These are phyloP conservation scores for Viola odorata DNA, from an alignment of 345 rosid genomes.

Conservation along the genomic window DNA sequence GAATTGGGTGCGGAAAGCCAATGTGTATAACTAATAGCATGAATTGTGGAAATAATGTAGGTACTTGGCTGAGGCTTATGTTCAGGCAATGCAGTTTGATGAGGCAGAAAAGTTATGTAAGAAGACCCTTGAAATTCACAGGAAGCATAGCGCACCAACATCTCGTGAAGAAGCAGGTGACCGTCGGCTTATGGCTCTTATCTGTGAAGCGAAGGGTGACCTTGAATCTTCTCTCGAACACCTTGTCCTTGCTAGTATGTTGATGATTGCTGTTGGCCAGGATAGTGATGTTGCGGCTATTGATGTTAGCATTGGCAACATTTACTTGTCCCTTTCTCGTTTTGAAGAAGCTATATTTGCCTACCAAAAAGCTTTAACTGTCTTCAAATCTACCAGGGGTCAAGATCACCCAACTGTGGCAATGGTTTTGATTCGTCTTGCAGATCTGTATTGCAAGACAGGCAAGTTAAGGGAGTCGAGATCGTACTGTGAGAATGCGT, in stretches of 20 bases:
- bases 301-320: constrained; percentile 87
- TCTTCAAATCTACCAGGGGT: constrained; percentile 81
- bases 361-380: constrained; percentile 92
- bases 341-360: constrained; percentile 95
- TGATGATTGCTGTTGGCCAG: constrained; percentile 83
- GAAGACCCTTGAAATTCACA: constrained; percentile 83
- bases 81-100: constrained; percentile 96
- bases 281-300: constrained; percentile 90
- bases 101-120: constrained; percentile 87
- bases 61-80: constrained; percentile 90
- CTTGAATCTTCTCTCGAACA: constrained; percentile 88
- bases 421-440: constrained; percentile 80
- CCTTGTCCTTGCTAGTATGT: constrained; percentile 96
- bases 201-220: constrained; percentile 94
- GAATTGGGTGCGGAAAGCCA: too few relatives aligned
- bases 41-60: constrained; percentile 33
- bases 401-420: constrained; percentile 87
- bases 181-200: constrained; percentile 79
- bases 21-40: background rate
- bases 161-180: constrained; percentile 93
- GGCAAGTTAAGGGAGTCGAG: constrained; percentile 93
- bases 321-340: constrained; percentile 72
- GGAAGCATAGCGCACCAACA: constrained; percentile 77
- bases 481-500: constrained; percentile 83
- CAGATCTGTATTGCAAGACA: constrained; percentile 83